Base-by-base conservation (phyloP, 805 yeast species). In the Yamadazyma philogaea region DNA sequence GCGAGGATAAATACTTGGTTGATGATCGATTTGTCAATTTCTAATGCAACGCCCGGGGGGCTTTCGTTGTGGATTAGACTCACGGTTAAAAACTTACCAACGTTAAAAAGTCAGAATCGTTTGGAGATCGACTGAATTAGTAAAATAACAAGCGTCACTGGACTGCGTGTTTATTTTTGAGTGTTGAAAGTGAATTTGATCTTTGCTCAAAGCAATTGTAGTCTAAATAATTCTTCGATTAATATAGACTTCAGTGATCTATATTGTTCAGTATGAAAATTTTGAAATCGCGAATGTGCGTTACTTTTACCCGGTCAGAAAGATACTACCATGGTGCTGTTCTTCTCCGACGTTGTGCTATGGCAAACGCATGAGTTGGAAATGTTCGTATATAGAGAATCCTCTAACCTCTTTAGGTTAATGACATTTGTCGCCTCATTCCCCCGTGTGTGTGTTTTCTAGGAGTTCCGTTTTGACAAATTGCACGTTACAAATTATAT, bases 1-100 rank as follows among this genome's bases (percentile, higher is more conserved):
- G 75, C 62, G 37, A 81, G 61, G 37, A 81, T 66, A 15, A 77
- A 68, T 32, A 82, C 55, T 59, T 82, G 87, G 27, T 79, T 73
- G 44, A 72, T 55, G 34, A 73, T 60, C 39, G 77, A 67, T 47
- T 61, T 63, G 45, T 58, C 56, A 44, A 65, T 49, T 51, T 67
- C 71, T 24, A 61, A 52, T 43, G 47, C 45, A 32, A 47, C 53
- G 74, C 73, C 74, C 74, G 49, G 49, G 50, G 73, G 73, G 73
- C 73, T 64, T 41, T 48, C 48, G 38, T 49, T 46, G 36, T 52
- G 37, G 45, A 49, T 49, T 56, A 60, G 59, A 56, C 68, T 59
- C 74, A 68, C 72, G 63, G 55, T 56, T 52, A 40, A 47, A 27
- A 26, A 19, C 7, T 17, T 16, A 26, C 22, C 39, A 27, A 17